Conservation (phyloP, 345 rosid genomes). For the Theobroma cacao region DNA sequence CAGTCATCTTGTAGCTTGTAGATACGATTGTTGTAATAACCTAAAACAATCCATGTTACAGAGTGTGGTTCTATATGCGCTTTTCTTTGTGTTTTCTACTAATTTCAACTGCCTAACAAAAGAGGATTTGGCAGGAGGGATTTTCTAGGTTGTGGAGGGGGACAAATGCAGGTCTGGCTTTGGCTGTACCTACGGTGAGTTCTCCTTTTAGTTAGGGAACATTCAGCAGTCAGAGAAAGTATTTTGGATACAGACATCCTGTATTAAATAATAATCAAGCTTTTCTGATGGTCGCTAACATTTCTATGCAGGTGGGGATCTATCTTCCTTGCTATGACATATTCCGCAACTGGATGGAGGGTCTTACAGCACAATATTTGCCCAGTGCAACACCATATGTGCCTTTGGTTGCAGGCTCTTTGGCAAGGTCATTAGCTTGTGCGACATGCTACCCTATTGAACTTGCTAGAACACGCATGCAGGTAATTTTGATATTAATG, state of each 20-base stretch:
- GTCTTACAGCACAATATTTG: conserved; percentile 38
- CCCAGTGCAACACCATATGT: conserved; percentile 55
- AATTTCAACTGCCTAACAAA: conserved; percentile 17
- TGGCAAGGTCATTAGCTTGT: conserved; percentile 94
- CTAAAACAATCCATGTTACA: neutral
- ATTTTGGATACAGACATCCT: neutral
- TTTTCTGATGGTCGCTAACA: neutral
- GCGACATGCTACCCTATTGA: conserved; percentile 91
- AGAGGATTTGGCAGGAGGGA: conserved; percentile 70
- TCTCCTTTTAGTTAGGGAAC: neutral
- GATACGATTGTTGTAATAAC: neutral
- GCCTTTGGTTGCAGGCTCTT: conserved; percentile 74
- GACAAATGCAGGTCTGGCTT: conserved; percentile 90
- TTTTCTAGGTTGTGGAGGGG: conserved; percentile 92
- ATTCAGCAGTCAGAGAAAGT: neutral
- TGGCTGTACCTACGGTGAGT: conserved; percentile 88
- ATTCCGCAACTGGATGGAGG: conserved; percentile 78
- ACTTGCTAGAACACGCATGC: conserved; percentile 98
- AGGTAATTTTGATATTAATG: conserved; percentile 41
- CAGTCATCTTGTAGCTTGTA: neutral
- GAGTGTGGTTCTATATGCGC: neutral
- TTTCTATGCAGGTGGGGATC: conserved; percentile 77
- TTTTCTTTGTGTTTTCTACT: conserved; percentile 5
- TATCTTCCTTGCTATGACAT: conserved; percentile 90
- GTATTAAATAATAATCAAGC: neutral